These are phyloP conservation scores for Blastobotrys arbuscula DNA, from an alignment of 1,139 yeast genomes.

Conservation along the genomic window DNA sequence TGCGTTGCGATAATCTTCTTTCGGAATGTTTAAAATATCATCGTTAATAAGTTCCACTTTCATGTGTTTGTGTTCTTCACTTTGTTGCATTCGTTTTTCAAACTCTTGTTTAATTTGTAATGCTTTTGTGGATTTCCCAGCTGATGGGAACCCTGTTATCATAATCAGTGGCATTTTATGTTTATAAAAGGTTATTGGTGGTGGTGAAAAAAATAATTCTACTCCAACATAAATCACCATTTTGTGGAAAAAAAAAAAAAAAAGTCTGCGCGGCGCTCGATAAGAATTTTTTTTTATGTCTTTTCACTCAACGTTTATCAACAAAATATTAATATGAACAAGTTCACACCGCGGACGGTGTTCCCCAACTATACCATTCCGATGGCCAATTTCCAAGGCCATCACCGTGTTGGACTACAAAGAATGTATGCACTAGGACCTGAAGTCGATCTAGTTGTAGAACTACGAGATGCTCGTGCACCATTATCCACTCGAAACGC, in stretches of 20 bases:
- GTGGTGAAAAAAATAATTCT: background rate
- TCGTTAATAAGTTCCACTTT: conserved; percentile 70
- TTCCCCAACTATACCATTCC: conserved; percentile 64
- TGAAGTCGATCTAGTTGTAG: conserved; percentile 74
- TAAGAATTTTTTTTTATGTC: background rate
- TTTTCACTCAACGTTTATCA: background rate
- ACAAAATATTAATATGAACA: background rate
- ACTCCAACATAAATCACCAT: background rate
- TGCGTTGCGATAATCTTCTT: conserved; percentile 55
- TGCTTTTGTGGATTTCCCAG: conserved; percentile 82
- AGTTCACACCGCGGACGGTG: conserved; percentile 32
- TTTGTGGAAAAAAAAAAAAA: too few relatives aligned
- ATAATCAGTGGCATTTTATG: conserved; percentile 74
- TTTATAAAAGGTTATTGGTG: background rate
- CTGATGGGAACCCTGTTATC: conserved; percentile 77
- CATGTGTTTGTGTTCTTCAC: conserved; percentile 21
- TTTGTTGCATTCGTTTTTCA: conserved; percentile 42
- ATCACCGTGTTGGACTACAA: conserved; percentile 76
- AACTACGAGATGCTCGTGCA: conserved; percentile 82
- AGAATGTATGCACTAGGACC: conserved; percentile 67
- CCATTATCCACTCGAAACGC: conserved; percentile 81
- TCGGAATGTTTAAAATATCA: conserved; percentile 67
- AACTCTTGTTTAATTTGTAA: conserved; percentile 45
- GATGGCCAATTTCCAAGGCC: conserved; percentile 83
- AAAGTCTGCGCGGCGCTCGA: conserved; percentile 1